Base-by-base conservation (phyloP, 164 flowering plant genomes). In the grape (Vitis vinifera) region DNA sequence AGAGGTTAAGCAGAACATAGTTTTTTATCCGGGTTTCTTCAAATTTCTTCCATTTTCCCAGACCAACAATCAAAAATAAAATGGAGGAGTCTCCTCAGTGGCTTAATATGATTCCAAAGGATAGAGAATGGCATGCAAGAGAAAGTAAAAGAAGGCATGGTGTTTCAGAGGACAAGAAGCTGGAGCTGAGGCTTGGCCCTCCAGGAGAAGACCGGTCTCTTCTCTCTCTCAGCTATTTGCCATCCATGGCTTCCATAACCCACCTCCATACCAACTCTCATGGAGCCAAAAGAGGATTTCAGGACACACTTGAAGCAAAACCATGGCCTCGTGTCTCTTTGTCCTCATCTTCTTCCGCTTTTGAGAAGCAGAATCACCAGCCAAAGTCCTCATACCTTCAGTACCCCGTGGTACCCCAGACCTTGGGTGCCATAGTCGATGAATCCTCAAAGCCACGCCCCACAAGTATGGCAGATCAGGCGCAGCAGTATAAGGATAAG, bases 171-270 rank as follows among this genome's bases (percentile, higher is more conserved):
- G 73, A 77, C 49, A 59, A 59, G 50, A 72, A 62, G 62, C 70
- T 79, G 44, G 79, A 79, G 62, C 68, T 79, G 47, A 75, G 78
- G 62, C 82, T 79, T 67, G 79, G 69, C 27, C 82, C 77, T 75
- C 82, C 82, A 1, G 78, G 75, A 65, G 77, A 75, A 62, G 62
- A 47, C 4, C 59, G 19, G 2, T 57, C 59, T 9, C 29, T 57
- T 6, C 29, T 16, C 29, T 57, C 27, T 17, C 13, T 12, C 1
- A 23, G 51, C 9, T 4, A 48, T 51, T 47, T 62, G 17, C 9
- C 13, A 47, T 8, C n/a, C 16, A 47, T 59, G 44, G 9, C 62
- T 27, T 57, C 59, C 59, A 17, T n/a, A 9, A 57, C 27, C 27
- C 27, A 23, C 27, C 27, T 23, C 27, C 27, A 23, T 23, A 23